Evolutionary conservation across 768 basidiomycete species (phyloP).

Genomic region (Clavaria fumosa): DNA sequence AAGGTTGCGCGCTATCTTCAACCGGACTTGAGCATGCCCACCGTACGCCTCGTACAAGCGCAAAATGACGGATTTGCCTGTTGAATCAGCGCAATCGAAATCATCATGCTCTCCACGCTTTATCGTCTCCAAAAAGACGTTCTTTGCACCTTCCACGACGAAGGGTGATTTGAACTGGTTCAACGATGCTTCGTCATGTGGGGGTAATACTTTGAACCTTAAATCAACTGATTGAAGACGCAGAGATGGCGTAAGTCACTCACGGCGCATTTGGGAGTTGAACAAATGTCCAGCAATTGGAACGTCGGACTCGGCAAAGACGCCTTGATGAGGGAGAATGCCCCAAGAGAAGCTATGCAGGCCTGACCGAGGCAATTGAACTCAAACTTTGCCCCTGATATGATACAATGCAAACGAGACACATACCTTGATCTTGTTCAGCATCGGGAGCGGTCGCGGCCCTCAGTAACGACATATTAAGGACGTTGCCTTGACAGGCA

Average conservation of each 20-base stretch:
- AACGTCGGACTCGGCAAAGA: slow-evolving; percentile 86
- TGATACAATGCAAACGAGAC: too few species aligned
- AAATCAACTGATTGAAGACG: too few species aligned
- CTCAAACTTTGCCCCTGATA: too few species aligned
- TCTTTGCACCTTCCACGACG: slow-evolving; percentile 49
- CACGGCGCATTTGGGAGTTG: slow-evolving; percentile 67
- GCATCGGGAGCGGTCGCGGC: slow-evolving; percentile 85
- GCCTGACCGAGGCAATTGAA: slow-evolving; percentile 36
- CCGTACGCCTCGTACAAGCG: slow-evolving; percentile 92
- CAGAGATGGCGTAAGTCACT: slow-evolving; percentile 15
- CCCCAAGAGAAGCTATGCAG: slow-evolving; percentile 79
- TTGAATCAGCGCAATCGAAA: slow-evolving; percentile 14
- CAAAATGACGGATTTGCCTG: slow-evolving; percentile 49
- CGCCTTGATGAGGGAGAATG: slow-evolving; percentile 75
- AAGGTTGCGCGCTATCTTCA: slow-evolving; percentile 40
- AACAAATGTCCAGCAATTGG: slow-evolving; percentile 67
- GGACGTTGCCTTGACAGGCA: slow-evolving; percentile 67
- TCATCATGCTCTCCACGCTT: slow-evolving; percentile 86
- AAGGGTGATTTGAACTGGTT: slow-evolving; percentile 41
- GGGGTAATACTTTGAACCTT: too few species aligned
- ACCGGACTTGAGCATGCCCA: slow-evolving; percentile 57
- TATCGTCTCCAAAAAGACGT: slow-evolving; percentile 85
- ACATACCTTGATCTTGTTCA: slow-evolving; percentile 74
- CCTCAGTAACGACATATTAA: slow-evolving; percentile 82
- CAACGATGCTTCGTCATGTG: too few species aligned